These are phyloP conservation scores for Raffaelea ambrosiae DNA, from an alignment of 2,329 filamentous ascomycete genomes.

Conservation along the genomic window DNA sequence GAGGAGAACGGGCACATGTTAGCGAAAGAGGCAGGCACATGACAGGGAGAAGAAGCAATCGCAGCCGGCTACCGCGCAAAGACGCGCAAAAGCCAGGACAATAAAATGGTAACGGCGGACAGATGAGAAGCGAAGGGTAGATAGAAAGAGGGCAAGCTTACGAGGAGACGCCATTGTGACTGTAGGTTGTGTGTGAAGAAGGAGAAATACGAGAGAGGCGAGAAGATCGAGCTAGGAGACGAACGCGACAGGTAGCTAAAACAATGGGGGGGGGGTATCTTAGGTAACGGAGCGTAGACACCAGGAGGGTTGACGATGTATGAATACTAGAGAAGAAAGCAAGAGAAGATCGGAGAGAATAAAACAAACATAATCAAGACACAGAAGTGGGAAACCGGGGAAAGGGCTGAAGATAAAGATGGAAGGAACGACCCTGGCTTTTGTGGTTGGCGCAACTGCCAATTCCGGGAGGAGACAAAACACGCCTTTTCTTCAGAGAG, in stretches of 20 bases:
- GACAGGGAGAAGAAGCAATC: no score
- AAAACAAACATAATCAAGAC: no score
- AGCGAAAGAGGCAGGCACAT: neutral
- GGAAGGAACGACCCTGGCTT: no score
- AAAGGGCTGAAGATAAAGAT: neutral
- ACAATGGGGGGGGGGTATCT: neutral
- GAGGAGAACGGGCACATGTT: no score
- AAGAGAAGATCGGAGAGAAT: neutral
- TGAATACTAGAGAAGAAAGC: neutral
- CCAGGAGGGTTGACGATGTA: neutral
- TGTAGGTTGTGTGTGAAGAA: slow-evolving; percentile 3
- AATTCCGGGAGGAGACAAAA: neutral
- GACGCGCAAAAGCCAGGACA: neutral
- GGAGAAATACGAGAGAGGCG: slow-evolving; percentile 1
- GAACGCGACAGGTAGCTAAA: neutral
- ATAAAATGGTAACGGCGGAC: no score
- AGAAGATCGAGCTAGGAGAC: neutral
- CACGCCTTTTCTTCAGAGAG: neutral
- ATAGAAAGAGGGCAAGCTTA: slow-evolving; percentile 37
- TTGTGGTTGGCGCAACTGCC: neutral
- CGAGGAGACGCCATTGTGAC: slow-evolving; percentile 68
- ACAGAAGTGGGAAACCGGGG: neutral
- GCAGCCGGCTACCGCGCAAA: no score
- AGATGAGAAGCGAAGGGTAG: neutral
- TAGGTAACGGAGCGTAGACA: neutral